These are phyloP conservation scores for Teunomyces lycoperdinae DNA, from an alignment of 805 yeast genomes.

Conservation along the genomic window DNA sequence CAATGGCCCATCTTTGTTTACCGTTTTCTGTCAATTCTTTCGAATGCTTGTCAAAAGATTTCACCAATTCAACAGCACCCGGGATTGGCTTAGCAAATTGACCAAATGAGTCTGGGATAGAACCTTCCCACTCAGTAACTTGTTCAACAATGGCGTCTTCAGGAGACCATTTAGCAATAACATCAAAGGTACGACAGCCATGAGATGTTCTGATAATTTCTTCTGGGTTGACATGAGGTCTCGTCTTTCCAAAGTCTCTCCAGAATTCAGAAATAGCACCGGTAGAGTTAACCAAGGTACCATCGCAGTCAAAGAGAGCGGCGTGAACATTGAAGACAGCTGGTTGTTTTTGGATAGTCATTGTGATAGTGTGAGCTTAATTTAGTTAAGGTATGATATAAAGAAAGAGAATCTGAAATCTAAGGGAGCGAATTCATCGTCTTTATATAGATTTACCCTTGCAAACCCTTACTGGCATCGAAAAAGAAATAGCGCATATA, in stretches of 20 bases:
- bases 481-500: background rate
- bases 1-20: conserved; percentile 75
- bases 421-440: conserved; percentile 1
- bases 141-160: conserved; percentile 65
- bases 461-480: background rate
- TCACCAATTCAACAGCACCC: conserved; percentile 67
- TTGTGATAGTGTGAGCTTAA: conserved; percentile 3
- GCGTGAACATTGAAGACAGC: conserved; percentile 43
- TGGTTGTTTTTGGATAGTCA: conserved; percentile 37
- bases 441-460: conserved; percentile 2
- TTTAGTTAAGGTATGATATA: background rate
- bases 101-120: conserved; percentile 70
- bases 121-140: conserved; percentile 64
- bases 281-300: conserved; percentile 81
- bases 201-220: conserved; percentile 73
- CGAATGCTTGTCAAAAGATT: conserved; percentile 49
- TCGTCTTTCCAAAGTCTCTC: conserved; percentile 66
- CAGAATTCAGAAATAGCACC: conserved; percentile 81
- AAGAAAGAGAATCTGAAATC: too few species aligned
- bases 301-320: conserved; percentile 79
- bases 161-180: conserved; percentile 71
- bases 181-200: conserved; percentile 82
- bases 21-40: conserved; percentile 39
- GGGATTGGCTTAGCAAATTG: conserved; percentile 71
- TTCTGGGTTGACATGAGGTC: conserved; percentile 66